Base-by-base conservation (phyloP, 73 alveolate genomes). In the Paramecium caudatum region DNA sequence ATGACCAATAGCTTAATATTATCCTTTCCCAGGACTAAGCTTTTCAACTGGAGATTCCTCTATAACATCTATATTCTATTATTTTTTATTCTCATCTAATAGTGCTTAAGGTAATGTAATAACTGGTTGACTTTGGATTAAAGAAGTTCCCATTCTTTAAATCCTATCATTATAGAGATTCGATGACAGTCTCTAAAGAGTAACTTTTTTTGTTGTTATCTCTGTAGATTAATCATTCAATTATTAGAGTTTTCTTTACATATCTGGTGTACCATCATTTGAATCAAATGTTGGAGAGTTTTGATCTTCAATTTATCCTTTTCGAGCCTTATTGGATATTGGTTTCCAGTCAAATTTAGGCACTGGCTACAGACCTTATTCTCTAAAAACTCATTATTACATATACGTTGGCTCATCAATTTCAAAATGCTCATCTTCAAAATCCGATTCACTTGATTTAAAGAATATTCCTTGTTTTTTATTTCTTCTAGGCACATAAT, bases 401-500 rank as follows among this genome's bases (percentile, higher is more conserved):
- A 27, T 4, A 3, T 49, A 55, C 80, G 80, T 55, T 0, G 80
- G 80, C 9, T 55, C 80, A 55, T 55, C 80, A 23, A 55, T 55
- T 23, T 27, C 23, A 55, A 55, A 55, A 23, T 55, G 80, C 23
- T 55, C 80, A 55, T 55, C 80, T 23, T 55, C 80, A 21, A 55
- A 55, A 55, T 55, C 80, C 7, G 30, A 55, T 23, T 55, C 80
- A 23, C 80, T 55, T 55, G 23, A 55, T 55, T 55, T 55, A 23
- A 55, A 55, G 80, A 55, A 55, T 7, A 55, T 43, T 23, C 80
- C 80, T 25, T 43, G 23, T 1, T 55, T 55, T 10, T 55, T 55
- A 55, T 55, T 55, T 55, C 46, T 55, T 55, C 80, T 55, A 4
- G 80, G 80, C 12, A 55, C 80, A 55, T 55, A 55, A 55, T 55